phyloP scores from a whole-genome alignment of 164 flowering plant genomes.

The Echeveria elegans region DNA sequence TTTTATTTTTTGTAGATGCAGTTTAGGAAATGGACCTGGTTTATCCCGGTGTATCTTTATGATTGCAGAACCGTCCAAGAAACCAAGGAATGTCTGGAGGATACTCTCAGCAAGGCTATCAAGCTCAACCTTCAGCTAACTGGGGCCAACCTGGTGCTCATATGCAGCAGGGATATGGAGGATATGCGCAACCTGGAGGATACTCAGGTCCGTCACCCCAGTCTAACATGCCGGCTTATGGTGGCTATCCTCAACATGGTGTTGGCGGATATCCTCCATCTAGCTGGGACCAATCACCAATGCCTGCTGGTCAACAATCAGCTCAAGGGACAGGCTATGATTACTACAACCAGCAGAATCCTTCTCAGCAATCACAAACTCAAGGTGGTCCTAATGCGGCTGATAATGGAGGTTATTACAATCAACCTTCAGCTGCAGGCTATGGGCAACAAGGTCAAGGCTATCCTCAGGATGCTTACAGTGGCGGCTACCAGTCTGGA shows the following conservation, averaged over 20 bases:
- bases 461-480: too few relatives aligned
- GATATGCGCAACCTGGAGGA: slow-evolving; percentile 76
- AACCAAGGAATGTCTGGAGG: slow-evolving; percentile 67
- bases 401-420: too few relatives aligned
- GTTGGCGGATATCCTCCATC: slow-evolving; percentile 51
- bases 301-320: slow-evolving; percentile 47
- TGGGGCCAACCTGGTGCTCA: slow-evolving; percentile 69
- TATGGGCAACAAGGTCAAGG: too few relatives aligned
- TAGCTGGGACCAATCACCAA: slow-evolving; percentile 69
- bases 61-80: slow-evolving; percentile 75
- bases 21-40: too few relatives aligned
- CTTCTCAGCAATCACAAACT: too few relatives aligned
- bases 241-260: slow-evolving; percentile 73
- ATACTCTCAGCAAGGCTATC: slow-evolving; percentile 81
- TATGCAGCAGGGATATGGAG: slow-evolving; percentile 80
- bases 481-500: too few relatives aligned
- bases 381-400: too few relatives aligned
- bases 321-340: slow-evolving; percentile 63
- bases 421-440: too few relatives aligned
- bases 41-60: slow-evolving; percentile 27
- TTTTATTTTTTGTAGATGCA: too few relatives aligned
- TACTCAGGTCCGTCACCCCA: slow-evolving; percentile 70
- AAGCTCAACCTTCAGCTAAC: slow-evolving; percentile 54
- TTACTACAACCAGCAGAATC: too few relatives aligned
- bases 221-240: slow-evolving; percentile 53